Percentiles rank a stretch among this genome's conserved stretches.
Conservation (phyloP, 2,329 filamentous ascomycete species). For the Sphaerulina musiva region DNA sequence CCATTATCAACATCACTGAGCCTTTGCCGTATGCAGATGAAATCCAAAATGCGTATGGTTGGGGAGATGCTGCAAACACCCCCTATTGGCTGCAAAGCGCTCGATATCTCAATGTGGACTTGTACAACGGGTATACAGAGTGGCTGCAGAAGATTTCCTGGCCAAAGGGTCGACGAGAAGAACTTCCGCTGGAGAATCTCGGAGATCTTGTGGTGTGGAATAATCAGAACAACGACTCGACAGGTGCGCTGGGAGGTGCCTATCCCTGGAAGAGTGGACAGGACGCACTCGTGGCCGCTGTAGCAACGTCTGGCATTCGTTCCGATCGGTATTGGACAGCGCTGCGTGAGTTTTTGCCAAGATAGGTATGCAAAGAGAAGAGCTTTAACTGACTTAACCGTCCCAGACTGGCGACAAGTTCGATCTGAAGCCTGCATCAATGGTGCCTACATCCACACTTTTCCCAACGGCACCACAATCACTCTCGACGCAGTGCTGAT, state of each 20-base stretch:
- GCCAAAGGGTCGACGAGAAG: constrained; percentile 1
- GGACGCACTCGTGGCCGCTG: constrained; percentile 60
- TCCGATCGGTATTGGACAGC: constrained; percentile 63
- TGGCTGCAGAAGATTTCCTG: constrained; percentile 8
- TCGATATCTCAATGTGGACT: constrained; percentile 4
- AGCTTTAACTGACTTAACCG: too few species aligned
- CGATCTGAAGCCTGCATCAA: constrained; percentile 34
- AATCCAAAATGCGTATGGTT: constrained; percentile 9
- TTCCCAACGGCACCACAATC: not conserved
- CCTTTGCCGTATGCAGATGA: constrained; percentile 19
- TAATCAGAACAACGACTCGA: constrained; percentile 9
- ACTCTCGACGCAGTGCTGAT: constrained; percentile 59
- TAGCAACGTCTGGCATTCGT: constrained; percentile 53
- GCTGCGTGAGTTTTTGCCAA: constrained; percentile 31
- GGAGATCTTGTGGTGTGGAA: constrained; percentile 10
- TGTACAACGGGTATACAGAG: constrained; percentile 9
- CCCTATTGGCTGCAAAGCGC: constrained; percentile 9
- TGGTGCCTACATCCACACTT: constrained; percentile 22
- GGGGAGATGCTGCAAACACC: constrained; percentile 10
- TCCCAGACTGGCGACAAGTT: constrained; percentile 38
- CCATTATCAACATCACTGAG: constrained; percentile 62
- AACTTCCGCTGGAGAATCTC: constrained; percentile 5
- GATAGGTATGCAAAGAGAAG: too few species aligned
- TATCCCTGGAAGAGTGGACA: constrained; percentile 38
- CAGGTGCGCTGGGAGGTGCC: constrained; percentile 7